Evolutionary conservation across 139 green algal genomes (phyloP).

Genomic region (Tetratostichococcus sp.): DNA sequence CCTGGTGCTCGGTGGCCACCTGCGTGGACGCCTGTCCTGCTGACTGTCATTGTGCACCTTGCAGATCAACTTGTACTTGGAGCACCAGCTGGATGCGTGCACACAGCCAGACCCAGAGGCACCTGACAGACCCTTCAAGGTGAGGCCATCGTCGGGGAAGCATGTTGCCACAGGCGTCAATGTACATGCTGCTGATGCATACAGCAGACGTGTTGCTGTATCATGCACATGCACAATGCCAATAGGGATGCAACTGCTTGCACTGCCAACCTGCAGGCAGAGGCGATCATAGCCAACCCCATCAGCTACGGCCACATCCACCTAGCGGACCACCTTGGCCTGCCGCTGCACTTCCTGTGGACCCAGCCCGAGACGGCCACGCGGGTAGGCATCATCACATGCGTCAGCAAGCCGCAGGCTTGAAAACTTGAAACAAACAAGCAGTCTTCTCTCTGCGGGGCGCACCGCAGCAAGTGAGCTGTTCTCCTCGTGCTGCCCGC

Average conservation of each 20-base stretch:
- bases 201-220: neutral
- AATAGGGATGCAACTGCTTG: no score
- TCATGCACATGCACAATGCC: neutral
- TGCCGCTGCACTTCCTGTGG: conserved; percentile 1
- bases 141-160: neutral
- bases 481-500: no score
- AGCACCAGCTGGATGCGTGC: conserved; percentile 27
- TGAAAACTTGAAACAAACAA: no score
- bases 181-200: no score
- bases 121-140: conserved; percentile 1
- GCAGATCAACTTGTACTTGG: neutral
- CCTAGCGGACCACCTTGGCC: conserved; percentile 41
- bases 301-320: conserved; percentile 47
- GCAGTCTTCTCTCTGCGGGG: no score
- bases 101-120: conserved; percentile 36
- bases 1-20: no score
- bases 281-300: conserved; percentile 60
- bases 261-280: conserved; percentile 14
- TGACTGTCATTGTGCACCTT: no score
- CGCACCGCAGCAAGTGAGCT: no score
- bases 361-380: neutral
- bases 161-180: neutral
- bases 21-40: no score
- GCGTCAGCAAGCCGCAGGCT: no score
- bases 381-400: neutral